These are phyloP conservation scores for Yamadazyma songkhlaensis DNA, from an alignment of 1,139 yeast species.

Conservation along the genomic window DNA sequence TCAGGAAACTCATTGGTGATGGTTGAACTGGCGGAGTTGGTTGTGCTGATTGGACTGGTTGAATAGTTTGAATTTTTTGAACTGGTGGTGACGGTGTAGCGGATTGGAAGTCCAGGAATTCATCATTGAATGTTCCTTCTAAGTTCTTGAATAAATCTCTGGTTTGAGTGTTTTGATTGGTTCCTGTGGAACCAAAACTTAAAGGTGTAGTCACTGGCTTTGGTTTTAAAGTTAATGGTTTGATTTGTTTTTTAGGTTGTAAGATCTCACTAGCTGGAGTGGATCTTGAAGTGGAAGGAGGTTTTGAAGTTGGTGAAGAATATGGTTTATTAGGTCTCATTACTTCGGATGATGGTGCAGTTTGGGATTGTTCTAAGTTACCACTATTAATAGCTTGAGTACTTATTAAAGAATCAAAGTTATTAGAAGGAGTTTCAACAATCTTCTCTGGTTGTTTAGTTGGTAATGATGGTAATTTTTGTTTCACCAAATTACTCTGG, in stretches of 20 bases:
- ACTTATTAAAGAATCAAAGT: conserved; percentile 32
- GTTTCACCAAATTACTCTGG: conserved; percentile 26
- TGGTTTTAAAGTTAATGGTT: conserved; percentile 10
- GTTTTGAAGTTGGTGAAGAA: conserved; percentile 8
- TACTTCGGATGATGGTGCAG: conserved; percentile 22
- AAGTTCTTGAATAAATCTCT: conserved; percentile 10
- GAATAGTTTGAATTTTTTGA: no score
- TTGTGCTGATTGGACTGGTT: conserved; percentile 2
- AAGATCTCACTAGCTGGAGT: conserved; percentile 4
- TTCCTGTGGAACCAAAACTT: conserved; percentile 3
- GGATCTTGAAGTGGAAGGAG: background rate
- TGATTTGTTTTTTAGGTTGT: conserved; percentile 11
- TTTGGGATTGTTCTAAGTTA: conserved; percentile 22
- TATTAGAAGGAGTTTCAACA: conserved; percentile 8
- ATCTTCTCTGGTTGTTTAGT: conserved; percentile 12
- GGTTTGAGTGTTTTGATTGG: background rate
- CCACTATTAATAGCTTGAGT: conserved; percentile 32
- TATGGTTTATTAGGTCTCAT: conserved; percentile 10
- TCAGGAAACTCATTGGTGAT: background rate
- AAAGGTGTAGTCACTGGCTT: conserved; percentile 3
- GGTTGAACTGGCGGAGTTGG: background rate
- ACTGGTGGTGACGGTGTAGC: conserved; percentile 10
- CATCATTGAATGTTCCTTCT: conserved; percentile 13
- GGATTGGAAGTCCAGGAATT: conserved; percentile 18
- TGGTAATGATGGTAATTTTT: conserved; percentile 29